phyloP scores from a whole-genome alignment of 2,329 filamentous ascomycete genomes.

The Hymenoscyphus scutula region DNA sequence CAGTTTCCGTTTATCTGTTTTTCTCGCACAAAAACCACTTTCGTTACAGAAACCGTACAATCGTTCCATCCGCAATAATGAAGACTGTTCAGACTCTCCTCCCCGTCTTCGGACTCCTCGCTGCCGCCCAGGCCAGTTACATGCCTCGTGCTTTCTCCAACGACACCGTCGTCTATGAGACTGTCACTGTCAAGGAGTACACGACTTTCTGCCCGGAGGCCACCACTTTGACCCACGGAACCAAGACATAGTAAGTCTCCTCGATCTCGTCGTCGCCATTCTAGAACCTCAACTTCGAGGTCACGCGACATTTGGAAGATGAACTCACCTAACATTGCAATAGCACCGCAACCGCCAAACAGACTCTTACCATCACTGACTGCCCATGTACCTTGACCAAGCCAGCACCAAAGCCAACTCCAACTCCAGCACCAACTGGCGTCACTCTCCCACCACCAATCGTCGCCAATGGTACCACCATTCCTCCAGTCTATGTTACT shows the following conservation, averaged over 20 bases:
- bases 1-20: conserved; percentile 3
- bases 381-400: conserved; percentile 37
- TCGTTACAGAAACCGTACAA: conserved; percentile 15
- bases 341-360: conserved; percentile 58
- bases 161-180: conserved; percentile 40
- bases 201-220: conserved; percentile 50
- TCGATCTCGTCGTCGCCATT: conserved; percentile 8
- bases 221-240: conserved; percentile 43
- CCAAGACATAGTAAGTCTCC: conserved; percentile 47
- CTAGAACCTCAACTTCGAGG: conserved; percentile 9
- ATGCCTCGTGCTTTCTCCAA: conserved; percentile 20
- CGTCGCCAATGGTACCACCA: neutral
- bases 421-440: conserved; percentile 2
- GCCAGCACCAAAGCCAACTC: neutral
- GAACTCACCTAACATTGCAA: conserved; percentile 37
- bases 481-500: conserved; percentile 9
- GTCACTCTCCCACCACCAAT: conserved; percentile 2
- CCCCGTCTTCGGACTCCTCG: conserved; percentile 35
- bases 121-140: conserved; percentile 25
- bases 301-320: neutral
- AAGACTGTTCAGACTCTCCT: conserved; percentile 26
- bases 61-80: conserved; percentile 16
- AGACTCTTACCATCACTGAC: conserved; percentile 46
- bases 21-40: conserved; percentile 5
- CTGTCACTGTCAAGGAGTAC: conserved; percentile 39